Base-by-base conservation (phyloP, 331 rosid species). In the Stylosanthes scabra region DNA sequence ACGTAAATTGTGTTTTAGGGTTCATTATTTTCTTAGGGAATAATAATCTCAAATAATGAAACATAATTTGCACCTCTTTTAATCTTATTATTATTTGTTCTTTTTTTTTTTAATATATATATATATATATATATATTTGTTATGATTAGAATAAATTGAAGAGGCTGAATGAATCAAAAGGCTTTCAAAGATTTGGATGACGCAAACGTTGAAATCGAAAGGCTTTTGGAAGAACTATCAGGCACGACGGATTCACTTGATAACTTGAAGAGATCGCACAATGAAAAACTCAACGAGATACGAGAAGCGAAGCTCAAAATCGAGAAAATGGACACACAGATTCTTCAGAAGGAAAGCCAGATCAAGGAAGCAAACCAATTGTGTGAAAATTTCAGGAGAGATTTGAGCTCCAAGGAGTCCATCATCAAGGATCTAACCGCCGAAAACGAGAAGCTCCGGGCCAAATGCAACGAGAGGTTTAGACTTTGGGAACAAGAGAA, bases 161-260 rank as follows among this genome's bases (percentile, higher is more conserved):
- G n/a, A 49, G 9, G 76, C 7, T 58, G 74, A 34, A 57, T 66
- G 28, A 46, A 20, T 54, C 45, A 28, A 73, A 83, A 57, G 61
- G 77, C 81, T 66, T 75, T 76, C 63, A 85, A 77, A 82, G 93
- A 91, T 81, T 82, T 85, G 6, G 90, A 82, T 57, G 88, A 86
- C 46, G 90, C 88, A 63, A 89, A 84, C 78, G 84, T 78, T 29
- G 86, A 91, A 78, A 85, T 85, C 47, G 89, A 83, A 84, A 89
- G 71, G 83, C 87, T 89, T 60, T 81, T 57, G 68, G 80, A 28
- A 66, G 90, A 89, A 76, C 77, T 72, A 55, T 79, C 85, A 81
- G 77, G 64, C 62, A 85, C 91, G 78, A 74, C 76, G 49, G 83
- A 85, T 47, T 72, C 84, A 27, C 72, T 70, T 14, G 81, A 89